phyloP scores from a whole-genome alignment of 1,139 yeast species.

The Debaryomycetaceae sp. region DNA sequence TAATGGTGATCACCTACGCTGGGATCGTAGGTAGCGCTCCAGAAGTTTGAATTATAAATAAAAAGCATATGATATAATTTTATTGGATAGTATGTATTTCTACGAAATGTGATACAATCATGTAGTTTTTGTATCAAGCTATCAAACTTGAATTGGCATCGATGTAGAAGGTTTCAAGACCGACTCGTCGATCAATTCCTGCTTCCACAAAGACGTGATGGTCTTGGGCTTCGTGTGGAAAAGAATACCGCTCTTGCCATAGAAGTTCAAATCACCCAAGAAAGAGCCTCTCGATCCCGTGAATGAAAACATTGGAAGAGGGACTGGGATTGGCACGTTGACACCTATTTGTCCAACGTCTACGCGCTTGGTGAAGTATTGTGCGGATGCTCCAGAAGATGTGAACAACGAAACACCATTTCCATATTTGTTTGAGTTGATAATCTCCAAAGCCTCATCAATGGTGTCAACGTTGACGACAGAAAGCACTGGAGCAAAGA shows the following conservation, averaged over 20 bases:
- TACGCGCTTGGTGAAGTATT: slow-evolving; percentile 65
- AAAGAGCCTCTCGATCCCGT: slow-evolving; percentile 78
- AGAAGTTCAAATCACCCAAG: slow-evolving; percentile 76
- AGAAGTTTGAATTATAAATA: too few species aligned
- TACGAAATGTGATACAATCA: too few species aligned
- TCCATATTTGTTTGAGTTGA: slow-evolving; percentile 66
- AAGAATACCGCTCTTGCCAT: slow-evolving; percentile 71
- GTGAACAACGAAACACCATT: slow-evolving; percentile 76
- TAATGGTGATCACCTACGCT: too few species aligned
- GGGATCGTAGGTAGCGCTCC: too few species aligned
- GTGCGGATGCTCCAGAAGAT: slow-evolving; percentile 64
- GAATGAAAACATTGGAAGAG: slow-evolving; percentile 78
- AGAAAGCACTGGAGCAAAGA: slow-evolving; percentile 72
- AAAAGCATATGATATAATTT: too few species aligned
- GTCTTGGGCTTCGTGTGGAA: slow-evolving; percentile 78
- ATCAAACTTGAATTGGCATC: slow-evolving; percentile 59
- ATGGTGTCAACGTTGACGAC: slow-evolving; percentile 63
- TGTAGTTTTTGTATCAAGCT: too few species aligned
- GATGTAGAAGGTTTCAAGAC: slow-evolving; percentile 52
- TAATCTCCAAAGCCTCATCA: slow-evolving; percentile 68
- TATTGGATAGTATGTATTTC: too few species aligned
- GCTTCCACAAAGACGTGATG: slow-evolving; percentile 67
- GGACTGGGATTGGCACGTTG: slow-evolving; percentile 83
- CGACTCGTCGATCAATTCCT: slow-evolving; percentile 51
- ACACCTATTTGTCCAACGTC: slow-evolving; percentile 80